Evolutionary conservation across 352 stramenopile species (phyloP), one percentile per base, ranked within the genome.

Genomic region (Globisporangium recalcitrans): DNA sequence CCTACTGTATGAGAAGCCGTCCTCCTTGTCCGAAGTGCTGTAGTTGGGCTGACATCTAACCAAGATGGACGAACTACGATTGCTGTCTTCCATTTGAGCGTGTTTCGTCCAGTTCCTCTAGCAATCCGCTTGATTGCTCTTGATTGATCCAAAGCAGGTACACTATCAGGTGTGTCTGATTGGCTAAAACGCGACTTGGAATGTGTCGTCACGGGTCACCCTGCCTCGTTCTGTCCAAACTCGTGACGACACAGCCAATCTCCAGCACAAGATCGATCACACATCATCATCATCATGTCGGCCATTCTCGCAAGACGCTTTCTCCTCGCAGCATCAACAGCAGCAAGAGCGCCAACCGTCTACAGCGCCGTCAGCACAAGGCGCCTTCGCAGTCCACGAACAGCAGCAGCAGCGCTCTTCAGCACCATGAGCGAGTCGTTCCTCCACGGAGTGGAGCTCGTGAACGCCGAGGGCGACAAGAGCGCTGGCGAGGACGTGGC

Each of bases 381-480:
- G 32, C 29, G 11, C 29, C 0, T 46, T 44, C 21, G 13, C 31
- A 29, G 5, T 11, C 29, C 16, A 22, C 48, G 22, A 5, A 34
- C 26, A 34, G 32, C 49, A 16, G 4, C 29, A 56, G 13, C 9
- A 40, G 3, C 51, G 8, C 10, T 4, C 32, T 52, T 29, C 22
- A 64, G 40, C 29, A 70, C 22, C 29, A 88, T 81, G 70, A 82
- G 62, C 65, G 66, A 67, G 40, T 26, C 51, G 29, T 62, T 91
- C 2, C 71, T 91, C 22, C 70, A 84, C 27, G 77, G 65, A 32
- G 68, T 83, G 34, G 72, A 80, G 60, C 68, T 91, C 10, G 72
- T 71, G 32, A 88, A 91, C 64, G 78, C 75, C 52, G 66, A 73
- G 26, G 77, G 77, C 60, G 73, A 87, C 26, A 65, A 63, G 21